Evolutionary conservation across 441 rosid genomes (phyloP).

Genomic region (Croton laevigatus): DNA sequence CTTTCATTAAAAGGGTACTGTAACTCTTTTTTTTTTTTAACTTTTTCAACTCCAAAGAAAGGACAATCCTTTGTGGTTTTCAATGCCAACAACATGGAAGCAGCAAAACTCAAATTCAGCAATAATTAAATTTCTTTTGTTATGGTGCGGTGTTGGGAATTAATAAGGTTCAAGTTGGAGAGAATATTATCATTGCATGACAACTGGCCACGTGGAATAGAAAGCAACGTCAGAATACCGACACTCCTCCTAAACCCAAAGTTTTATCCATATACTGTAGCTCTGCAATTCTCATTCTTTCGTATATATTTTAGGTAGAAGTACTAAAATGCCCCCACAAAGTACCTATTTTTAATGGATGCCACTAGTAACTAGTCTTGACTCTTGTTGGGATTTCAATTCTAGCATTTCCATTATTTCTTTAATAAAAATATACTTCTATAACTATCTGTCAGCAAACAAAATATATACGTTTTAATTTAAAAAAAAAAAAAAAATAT

Average conservation of each 20-base stretch:
- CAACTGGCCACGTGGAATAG: slow-evolving; percentile 35
- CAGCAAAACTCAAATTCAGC: slow-evolving; percentile 6
- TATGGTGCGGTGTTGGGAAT: slow-evolving; percentile 4
- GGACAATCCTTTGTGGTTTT: background rate
- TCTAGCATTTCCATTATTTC: no score
- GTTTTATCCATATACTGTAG: slow-evolving; percentile 17
- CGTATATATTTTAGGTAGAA: background rate
- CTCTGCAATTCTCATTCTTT: slow-evolving; percentile 12
- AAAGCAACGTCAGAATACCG: slow-evolving; percentile 34
- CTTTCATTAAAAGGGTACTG: background rate
- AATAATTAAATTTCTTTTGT: slow-evolving; percentile 13
- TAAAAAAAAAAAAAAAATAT: no score
- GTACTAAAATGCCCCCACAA: slow-evolving; percentile 20
- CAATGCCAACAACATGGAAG: slow-evolving; percentile 9
- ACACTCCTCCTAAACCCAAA: slow-evolving; percentile 21
- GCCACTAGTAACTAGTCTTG: background rate
- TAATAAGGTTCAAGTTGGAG: slow-evolving; percentile 35
- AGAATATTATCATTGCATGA: slow-evolving; percentile 29
- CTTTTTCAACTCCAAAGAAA: slow-evolving; percentile 15
- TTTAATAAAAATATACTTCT: no score
- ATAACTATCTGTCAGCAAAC: background rate
- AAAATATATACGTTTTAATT: no score
- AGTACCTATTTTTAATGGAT: background rate
- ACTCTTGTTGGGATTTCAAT: no score
- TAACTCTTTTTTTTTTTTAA: background rate